Conservation (phyloP, 208 protist species). For the Trypanosoma boissoni region DNA sequence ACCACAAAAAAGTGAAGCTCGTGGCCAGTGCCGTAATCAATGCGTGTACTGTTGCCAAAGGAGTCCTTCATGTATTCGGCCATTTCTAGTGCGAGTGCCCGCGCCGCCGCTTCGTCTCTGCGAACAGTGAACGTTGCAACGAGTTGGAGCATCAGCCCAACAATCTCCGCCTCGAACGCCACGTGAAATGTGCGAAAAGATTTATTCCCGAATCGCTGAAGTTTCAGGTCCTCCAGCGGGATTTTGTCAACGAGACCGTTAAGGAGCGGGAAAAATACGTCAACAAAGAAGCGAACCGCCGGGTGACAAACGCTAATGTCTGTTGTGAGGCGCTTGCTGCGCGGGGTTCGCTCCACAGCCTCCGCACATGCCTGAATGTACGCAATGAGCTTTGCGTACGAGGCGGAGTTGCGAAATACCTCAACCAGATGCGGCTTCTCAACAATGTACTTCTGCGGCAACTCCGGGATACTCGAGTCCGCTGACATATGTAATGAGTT, state of each 20-base stretch:
- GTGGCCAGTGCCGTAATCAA: constrained; percentile 99
- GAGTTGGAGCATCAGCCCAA: constrained; percentile 46
- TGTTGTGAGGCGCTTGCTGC: constrained; percentile 15
- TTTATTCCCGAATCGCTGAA: constrained; percentile 88
- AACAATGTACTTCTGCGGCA: constrained; percentile 61
- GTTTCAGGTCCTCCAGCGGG: constrained; percentile 68
- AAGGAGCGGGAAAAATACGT: constrained; percentile 55
- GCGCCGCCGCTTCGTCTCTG: constrained; percentile 25
- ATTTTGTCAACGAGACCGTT: constrained; percentile 53
- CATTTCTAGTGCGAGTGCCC: constrained; percentile 70
- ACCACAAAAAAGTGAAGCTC: constrained; percentile 97
- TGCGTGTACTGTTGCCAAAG: constrained; percentile 95
- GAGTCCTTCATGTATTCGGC: constrained; percentile 87
- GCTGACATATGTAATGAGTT: neutral
- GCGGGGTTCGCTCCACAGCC: constrained; percentile 24
- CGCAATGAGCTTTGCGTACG: constrained; percentile 65
- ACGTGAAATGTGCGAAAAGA: constrained; percentile 78
- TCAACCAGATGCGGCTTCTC: constrained; percentile 63
- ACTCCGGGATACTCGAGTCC: neutral
- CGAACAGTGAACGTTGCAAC: constrained; percentile 37
- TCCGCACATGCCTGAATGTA: constrained; percentile 66
- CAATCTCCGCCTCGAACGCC: constrained; percentile 41
- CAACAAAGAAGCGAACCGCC: constrained; percentile 39
- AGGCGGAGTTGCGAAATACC: constrained; percentile 47
- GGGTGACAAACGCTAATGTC: constrained; percentile 27